Conservation (phyloP, 495 filamentous ascomycete genomes). For the Talaromyces nanjingensis region DNA sequence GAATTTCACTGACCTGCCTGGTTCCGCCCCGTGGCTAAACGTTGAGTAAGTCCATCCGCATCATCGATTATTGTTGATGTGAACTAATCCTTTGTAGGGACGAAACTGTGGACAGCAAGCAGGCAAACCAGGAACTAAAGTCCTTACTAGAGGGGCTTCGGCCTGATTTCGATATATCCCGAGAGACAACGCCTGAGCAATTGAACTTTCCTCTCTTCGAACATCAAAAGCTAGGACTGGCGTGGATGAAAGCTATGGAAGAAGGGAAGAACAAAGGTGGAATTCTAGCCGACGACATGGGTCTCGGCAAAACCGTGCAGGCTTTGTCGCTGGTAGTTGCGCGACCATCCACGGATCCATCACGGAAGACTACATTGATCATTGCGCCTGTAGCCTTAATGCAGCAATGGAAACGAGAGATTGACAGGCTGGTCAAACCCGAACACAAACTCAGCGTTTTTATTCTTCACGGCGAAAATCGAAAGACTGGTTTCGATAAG, state of each 20-base stretch:
- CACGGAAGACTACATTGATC: conserved; percentile 75
- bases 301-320: conserved; percentile 91
- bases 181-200: conserved; percentile 66
- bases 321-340: conserved; percentile 79
- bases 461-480: conserved; percentile 58
- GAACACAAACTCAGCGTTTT: conserved; percentile 58
- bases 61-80: not conserved
- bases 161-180: conserved; percentile 62
- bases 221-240: conserved; percentile 77
- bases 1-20: not conserved
- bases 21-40: not conserved
- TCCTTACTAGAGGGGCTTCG: conserved; percentile 64
- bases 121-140: conserved; percentile 59
- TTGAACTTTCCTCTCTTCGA: conserved; percentile 67
- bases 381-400: conserved; percentile 81
- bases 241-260: conserved; percentile 81
- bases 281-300: conserved; percentile 91
- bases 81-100: conserved; percentile 6
- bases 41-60: not conserved
- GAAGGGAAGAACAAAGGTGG: conserved; percentile 71
- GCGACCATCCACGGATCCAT: conserved; percentile 54
- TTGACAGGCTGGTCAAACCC: conserved; percentile 59
- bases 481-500: conserved; percentile 47
- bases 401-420: conserved; percentile 86
- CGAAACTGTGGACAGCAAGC: conserved; percentile 27